phyloP scores from a whole-genome alignment of 139 green algal species.

The Pseudopediastrum boryanum region DNA sequence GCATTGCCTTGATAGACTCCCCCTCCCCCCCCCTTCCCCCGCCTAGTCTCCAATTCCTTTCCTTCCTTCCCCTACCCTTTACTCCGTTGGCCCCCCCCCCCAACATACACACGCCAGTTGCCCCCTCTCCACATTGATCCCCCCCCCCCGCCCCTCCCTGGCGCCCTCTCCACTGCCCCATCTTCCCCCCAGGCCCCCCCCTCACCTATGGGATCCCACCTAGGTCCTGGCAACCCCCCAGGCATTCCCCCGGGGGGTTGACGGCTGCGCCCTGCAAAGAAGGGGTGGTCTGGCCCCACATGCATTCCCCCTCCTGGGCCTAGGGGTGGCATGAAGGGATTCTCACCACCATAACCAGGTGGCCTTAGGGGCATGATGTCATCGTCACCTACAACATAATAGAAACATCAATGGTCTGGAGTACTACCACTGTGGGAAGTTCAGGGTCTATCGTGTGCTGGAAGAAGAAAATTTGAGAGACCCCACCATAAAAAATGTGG shows the following conservation, averaged over 20 bases:
- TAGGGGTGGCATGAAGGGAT: not conserved
- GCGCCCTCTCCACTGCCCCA: not conserved
- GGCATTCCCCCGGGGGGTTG: not conserved
- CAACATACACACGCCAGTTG: too few relatives aligned
- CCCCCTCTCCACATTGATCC: not conserved
- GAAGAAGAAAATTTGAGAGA: not conserved
- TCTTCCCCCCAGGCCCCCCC: not conserved
- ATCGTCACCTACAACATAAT: conserved; percentile 14
- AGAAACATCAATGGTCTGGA: not conserved
- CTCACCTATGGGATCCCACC: conserved; percentile 6
- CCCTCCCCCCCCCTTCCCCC: too few relatives aligned
- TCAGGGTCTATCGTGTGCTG: not conserved
- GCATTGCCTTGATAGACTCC: too few relatives aligned
- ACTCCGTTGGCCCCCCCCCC: too few relatives aligned
- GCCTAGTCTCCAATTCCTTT: too few relatives aligned
- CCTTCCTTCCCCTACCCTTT: too few relatives aligned
- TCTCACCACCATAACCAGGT: not conserved
- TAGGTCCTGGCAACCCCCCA: not conserved
- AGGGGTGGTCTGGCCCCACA: conserved; percentile 35
- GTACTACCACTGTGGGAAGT: not conserved
- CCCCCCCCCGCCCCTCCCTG: not conserved
- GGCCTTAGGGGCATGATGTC: conserved; percentile 34
- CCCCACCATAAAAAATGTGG: not conserved
- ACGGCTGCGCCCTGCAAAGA: conserved; percentile 34
- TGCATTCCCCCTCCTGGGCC: conserved; percentile 37